Base-by-base conservation (phyloP, 139 green algal species). In the Mesotaenium endlicherianum region DNA sequence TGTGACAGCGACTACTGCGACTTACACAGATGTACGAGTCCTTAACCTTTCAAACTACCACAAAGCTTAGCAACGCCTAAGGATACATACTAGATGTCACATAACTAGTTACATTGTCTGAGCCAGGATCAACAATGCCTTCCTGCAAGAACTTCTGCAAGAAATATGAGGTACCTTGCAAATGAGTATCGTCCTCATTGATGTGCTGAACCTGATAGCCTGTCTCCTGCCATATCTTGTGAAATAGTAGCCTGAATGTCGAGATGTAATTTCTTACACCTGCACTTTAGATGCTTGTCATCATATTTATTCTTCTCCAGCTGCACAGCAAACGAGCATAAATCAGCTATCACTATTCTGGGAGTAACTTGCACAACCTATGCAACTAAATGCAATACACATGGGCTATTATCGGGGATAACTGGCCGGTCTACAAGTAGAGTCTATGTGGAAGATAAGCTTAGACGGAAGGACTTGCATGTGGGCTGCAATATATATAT, bases 291-390 rank as follows among this genome's bases (percentile, higher is more conserved):
- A n/a, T n/a, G n/a, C n/a, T n/a, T n/a, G 11, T 72, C 11, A 14
- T 72, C 60, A 38, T 72, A 72, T 14, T 38, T 36, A 5, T 72
- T 5, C 11, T 72, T 72, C 60, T 72, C 60, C 60, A 72, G 11
- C 60, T 72, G 60, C 60, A 5, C 41, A 72, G 5, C 5, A 6
- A 72, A 72, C 8, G 8, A 36, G 60, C 17, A 72, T 72, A 11
- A 72, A 11, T 40, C 20, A 72, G 17, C 8, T 14, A 5, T 40
- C 11, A 64, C 26, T 20, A 34, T 34, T 64, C 26, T 64, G 26
- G 26, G 53, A 34, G 26, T 34, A 64, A 64, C 26, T 34, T 26
- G 26, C 53, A 20, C 20, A 34, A 26, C 53, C 26, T 26, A 26
- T 64, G 20, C 20, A 34, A 34, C 20, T 20, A 34, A 64, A 34